Evolutionary conservation across 495 filamentous ascomycete genomes (phyloP), one percentile per base, ranked within the genome.

Genomic region (Ascobolus immersus): DNA sequence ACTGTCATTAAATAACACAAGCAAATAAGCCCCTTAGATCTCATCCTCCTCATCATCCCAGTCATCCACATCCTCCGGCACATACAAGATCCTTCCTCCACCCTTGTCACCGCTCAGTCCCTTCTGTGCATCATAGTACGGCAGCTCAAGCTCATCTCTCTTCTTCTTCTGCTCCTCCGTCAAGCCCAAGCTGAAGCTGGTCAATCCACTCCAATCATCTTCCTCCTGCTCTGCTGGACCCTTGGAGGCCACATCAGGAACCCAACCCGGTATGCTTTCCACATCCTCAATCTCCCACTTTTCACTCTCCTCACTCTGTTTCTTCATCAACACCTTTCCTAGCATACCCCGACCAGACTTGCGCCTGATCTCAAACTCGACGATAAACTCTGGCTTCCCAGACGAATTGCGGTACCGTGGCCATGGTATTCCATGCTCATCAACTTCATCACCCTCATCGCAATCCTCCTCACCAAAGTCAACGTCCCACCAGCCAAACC

Each of bases 21-120:
- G n/a, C n/a, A n/a, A n/a, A n/a, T n/a, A n/a, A n/a, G n/a, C n/a
- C n/a, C n/a, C n/a, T n/a, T n/a, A n/a, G 22, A 93, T 81, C 53
- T 96, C 89, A 60, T 96, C 86, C 49, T 96, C 89, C 55, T 94
- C 89, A 39, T 94, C 86, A 48, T 96, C 86, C 52, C 91, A 96
- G 54, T 96, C 89, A 57, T 96, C 86, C 18, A 45, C 43, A 57
- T 92, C 89, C 19, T 84, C 86, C 72, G 93, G 86, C 33, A 92
- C 82, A 55, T 94, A 94, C 44, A 96, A 46, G 34, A 96, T 96
- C 39, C 82, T 61, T 0, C 89, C 86, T 12, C 73, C 73, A 2
- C 28, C 28, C n/a, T n/a, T n/a, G 20, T 78, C 76, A 9, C 84
- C 78, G 9, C 75, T 76, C 0, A 70, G 71, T 0, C 69, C 70